Base-by-base conservation (phyloP, 495 filamentous ascomycete genomes). In the Massariosphaeria phaeospora region DNA sequence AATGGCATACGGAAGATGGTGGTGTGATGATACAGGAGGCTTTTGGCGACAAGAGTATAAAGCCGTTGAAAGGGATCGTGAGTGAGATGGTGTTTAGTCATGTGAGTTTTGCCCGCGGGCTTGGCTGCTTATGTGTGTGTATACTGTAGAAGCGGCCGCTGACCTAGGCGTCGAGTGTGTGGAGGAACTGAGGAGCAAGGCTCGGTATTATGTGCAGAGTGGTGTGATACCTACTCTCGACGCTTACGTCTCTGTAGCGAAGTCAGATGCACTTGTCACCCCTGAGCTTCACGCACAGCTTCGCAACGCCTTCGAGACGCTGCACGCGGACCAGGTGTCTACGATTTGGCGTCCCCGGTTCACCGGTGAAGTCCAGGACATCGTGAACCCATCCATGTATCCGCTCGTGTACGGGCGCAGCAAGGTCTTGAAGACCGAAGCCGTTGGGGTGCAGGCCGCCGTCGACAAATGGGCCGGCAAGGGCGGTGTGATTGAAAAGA, bases 301-400 rank as follows among this genome's bases (percentile, higher is more conserved):
- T 17, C 57, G 34, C 8, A 40, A 34, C 47, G 49, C 57, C 29
- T 55, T 55, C 29, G 20, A 24, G 3, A 46, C 0, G 20, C 50
- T 61, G 20, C 10, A 46, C 24, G 26, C 6, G 10, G 43, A 52
- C 27, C 59, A 57, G 26, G 15, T 26, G 6, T 21, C 29, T n/a
- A 45, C 52, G 5, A 40, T 49, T 21, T 61, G 50, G 57, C 57
- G 55, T 61, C 51, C 54, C 15, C 47, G 36, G 1, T 40, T 53
- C 15, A 40, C 39, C 17, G 33, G 48, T 13, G 43, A 33, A 40
- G 53, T 57, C 0, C 53, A 52, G 29, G 59, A 62, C 30, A 46
- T 62, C 1, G 53, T 61, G 12, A 43, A 61, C 29, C 57, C 50
- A 25, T 61, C 57, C 1, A 49, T 61, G 50, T 61, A 55, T 33